These are phyloP conservation scores for Ustilago cynodontis DNA, from an alignment of 1,284 basidiomycete genomes.

Conservation along the genomic window DNA sequence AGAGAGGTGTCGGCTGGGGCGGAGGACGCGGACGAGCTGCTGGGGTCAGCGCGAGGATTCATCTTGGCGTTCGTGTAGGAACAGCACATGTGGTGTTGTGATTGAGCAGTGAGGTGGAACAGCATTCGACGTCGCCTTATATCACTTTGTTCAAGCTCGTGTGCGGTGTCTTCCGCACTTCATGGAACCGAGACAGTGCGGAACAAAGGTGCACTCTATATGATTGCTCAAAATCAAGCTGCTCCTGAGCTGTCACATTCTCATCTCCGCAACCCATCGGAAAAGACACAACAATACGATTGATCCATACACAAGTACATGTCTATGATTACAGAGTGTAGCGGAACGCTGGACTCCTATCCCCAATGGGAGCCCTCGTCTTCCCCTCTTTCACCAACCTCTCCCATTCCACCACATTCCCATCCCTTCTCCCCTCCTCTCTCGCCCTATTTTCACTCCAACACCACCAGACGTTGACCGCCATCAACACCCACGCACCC, in stretches of 20 bases:
- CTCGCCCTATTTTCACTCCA: constrained; percentile 55
- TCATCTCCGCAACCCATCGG: not conserved
- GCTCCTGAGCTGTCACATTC: not conserved
- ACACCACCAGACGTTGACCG: constrained; percentile 55
- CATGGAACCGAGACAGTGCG: no score
- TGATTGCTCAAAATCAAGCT: not conserved
- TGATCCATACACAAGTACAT: not conserved
- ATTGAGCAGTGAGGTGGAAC: no score
- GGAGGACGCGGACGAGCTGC: no score
- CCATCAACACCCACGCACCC: constrained; percentile 64
- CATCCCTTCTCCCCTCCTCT: constrained; percentile 47
- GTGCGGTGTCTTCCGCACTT: no score
- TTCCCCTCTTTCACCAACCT: constrained; percentile 46
- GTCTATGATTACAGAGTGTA: constrained; percentile 44
- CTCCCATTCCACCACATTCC: constrained; percentile 48
- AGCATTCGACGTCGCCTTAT: no score
- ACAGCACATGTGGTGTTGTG: no score
- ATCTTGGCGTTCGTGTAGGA: no score
- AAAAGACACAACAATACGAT: not conserved
- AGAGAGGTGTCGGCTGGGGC: no score
- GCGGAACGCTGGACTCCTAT: constrained; percentile 49
- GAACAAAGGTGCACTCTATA: no score
- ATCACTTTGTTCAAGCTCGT: no score
- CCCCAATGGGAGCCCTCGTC: constrained; percentile 59
- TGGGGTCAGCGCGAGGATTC: no score